Percentiles rank a stretch among this genome's conserved stretches.
phyloP scores from a whole-genome alignment of 768 basidiomycete genomes.

The Thelephora aurantiotincta region DNA sequence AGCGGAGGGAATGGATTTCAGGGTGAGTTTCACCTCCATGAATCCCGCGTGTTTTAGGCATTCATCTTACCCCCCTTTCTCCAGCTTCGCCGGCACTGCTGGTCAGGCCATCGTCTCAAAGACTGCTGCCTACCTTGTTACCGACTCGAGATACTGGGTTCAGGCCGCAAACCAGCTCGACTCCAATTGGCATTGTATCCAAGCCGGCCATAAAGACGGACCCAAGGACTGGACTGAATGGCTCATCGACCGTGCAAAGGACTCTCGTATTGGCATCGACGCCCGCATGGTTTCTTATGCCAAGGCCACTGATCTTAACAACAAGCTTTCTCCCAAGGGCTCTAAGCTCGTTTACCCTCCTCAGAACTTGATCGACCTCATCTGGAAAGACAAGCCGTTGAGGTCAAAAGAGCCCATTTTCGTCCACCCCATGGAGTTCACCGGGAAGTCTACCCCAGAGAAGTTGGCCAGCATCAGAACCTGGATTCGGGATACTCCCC shows the following conservation, averaged over 20 bases:
- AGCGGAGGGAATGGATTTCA: slow-evolving; percentile 64
- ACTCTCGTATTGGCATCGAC: slow-evolving; percentile 63
- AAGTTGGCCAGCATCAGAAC: slow-evolving; percentile 62
- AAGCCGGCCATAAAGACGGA: slow-evolving; percentile 34
- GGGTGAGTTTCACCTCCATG: slow-evolving; percentile 33
- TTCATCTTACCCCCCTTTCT: background rate
- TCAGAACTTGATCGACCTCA: slow-evolving; percentile 70
- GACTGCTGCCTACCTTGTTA: slow-evolving; percentile 56
- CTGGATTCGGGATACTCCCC: slow-evolving; percentile 52
- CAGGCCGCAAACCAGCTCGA: slow-evolving; percentile 65
- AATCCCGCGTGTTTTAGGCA: background rate
- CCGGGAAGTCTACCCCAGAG: slow-evolving; percentile 46
- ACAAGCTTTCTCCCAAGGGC: slow-evolving; percentile 34
- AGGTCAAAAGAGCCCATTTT: slow-evolving; percentile 54
- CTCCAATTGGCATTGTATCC: slow-evolving; percentile 56
- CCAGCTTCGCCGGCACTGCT: slow-evolving; percentile 48
- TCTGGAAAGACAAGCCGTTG: slow-evolving; percentile 67
- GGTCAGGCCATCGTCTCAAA: slow-evolving; percentile 61
- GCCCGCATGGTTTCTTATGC: slow-evolving; percentile 72
- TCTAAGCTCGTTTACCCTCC: slow-evolving; percentile 70
- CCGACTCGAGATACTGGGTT: slow-evolving; percentile 74
- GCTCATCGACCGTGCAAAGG: slow-evolving; percentile 29
- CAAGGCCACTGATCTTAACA: slow-evolving; percentile 45
- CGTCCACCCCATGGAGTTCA: slow-evolving; percentile 57
- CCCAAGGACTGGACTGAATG: slow-evolving; percentile 73